phyloP scores from a whole-genome alignment of 2,329 filamentous ascomycete genomes.

The Rhytidhysteron rufulum region DNA sequence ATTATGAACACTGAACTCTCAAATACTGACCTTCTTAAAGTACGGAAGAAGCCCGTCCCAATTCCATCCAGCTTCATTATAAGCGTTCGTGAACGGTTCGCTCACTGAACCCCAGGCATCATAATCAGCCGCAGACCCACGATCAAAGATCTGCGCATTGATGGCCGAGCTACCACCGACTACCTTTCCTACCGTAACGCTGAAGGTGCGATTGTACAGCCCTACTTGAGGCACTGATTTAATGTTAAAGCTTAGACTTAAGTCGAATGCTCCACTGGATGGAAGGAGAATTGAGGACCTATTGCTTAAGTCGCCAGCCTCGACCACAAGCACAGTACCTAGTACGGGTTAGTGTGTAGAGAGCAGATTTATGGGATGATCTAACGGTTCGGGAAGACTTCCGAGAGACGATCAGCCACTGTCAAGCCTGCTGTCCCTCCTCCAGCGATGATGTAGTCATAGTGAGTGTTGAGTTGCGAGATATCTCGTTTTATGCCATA shows the following conservation, averaged over 20 bases:
- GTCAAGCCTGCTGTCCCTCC: neutral
- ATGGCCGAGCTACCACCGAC: conserved; percentile 6
- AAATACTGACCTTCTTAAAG: neutral
- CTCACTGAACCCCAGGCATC: conserved; percentile 5
- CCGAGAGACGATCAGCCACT: neutral
- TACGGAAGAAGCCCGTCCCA: neutral
- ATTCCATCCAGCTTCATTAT: neutral
- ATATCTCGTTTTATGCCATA: neutral
- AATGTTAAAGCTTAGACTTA: conserved; percentile 8
- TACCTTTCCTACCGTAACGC: conserved; percentile 2
- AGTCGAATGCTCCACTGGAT: conserved; percentile 5
- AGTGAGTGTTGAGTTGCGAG: neutral
- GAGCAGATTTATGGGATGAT: neutral
- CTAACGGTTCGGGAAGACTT: neutral
- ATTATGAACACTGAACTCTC: neutral
- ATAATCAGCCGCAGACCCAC: conserved; percentile 3
- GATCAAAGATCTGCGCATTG: conserved; percentile 3
- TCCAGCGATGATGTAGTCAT: neutral
- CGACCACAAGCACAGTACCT: neutral
- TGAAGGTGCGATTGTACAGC: conserved; percentile 6
- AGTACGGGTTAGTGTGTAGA: neutral
- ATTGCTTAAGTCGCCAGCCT: conserved; percentile 2
- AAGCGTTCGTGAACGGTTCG: neutral
- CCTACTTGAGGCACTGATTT: conserved; percentile 5
- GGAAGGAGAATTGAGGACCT: conserved; percentile 6